Evolutionary conservation across 768 basidiomycete genomes (phyloP).

Genomic region (Suillus alpinus): DNA sequence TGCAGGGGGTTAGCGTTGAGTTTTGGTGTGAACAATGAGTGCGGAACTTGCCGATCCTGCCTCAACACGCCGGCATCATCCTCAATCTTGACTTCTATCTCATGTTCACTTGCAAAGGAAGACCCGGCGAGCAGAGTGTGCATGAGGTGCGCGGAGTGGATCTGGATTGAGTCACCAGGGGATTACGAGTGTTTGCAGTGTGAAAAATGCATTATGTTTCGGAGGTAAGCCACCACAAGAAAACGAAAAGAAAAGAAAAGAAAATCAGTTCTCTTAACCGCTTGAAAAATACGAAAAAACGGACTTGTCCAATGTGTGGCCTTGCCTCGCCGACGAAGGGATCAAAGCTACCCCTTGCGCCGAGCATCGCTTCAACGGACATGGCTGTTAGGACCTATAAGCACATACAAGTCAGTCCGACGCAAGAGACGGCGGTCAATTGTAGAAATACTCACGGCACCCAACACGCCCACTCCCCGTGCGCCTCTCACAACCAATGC

Average conservation of each 20-base stretch:
- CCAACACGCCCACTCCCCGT: constrained; percentile 60
- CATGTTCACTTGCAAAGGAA: constrained; percentile 61
- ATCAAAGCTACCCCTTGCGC: constrained; percentile 68
- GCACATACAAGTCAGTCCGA: neutral
- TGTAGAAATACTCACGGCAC: constrained; percentile 27
- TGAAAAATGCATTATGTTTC: neutral
- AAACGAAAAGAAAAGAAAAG: neutral
- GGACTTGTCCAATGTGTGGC: constrained; percentile 79
- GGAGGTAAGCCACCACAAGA: neutral
- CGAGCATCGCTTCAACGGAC: constrained; percentile 79
- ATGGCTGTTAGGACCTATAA: constrained; percentile 73
- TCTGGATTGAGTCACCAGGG: constrained; percentile 26
- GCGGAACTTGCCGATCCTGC: constrained; percentile 67
- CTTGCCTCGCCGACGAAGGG: constrained; percentile 75
- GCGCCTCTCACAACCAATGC: constrained; percentile 73
- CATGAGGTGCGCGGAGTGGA: constrained; percentile 71
- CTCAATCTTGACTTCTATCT: constrained; percentile 70
- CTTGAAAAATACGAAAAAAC: constrained; percentile 9
- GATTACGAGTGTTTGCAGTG: neutral
- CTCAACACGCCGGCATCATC: constrained; percentile 72
- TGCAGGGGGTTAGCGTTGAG: neutral
- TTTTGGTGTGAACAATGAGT: neutral
- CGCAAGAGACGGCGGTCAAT: neutral
- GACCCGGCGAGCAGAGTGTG: constrained; percentile 67
- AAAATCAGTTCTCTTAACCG: neutral